Percentiles rank a stretch among this genome's conserved stretches.
phyloP scores from a whole-genome alignment of 495 filamentous ascomycete genomes.

The Bacidia rubella region DNA sequence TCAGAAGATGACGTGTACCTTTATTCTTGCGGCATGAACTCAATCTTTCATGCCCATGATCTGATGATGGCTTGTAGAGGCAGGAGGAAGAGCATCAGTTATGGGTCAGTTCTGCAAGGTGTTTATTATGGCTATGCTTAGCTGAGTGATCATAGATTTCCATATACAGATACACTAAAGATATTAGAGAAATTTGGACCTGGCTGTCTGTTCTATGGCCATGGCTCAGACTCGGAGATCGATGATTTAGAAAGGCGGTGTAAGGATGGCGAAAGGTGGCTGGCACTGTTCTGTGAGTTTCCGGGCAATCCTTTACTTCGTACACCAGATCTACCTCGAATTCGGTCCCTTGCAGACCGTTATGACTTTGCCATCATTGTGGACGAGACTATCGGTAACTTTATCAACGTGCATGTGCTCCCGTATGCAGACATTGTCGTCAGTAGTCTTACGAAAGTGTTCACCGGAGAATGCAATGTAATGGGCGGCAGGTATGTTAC shows the following conservation, averaged over 20 bases:
- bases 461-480: conserved; percentile 93
- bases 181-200: conserved; percentile 90
- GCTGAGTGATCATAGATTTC: too few relatives aligned
- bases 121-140: not conserved
- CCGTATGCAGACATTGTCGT: conserved; percentile 82
- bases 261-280: conserved; percentile 57
- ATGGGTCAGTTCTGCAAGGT: conserved; percentile 44
- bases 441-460: conserved; percentile 90
- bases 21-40: conserved; percentile 82
- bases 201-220: conserved; percentile 80
- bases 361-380: conserved; percentile 77
- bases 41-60: conserved; percentile 81
- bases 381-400: conserved; percentile 89
- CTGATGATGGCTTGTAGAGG: conserved; percentile 48
- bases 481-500: conserved; percentile 65
- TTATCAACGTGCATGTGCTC: conserved; percentile 87
- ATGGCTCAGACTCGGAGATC: conserved; percentile 66
- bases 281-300: conserved; percentile 87
- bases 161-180: conserved; percentile 93
- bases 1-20: conserved; percentile 82
- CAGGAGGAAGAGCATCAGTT: conserved; percentile 53
- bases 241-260: conserved; percentile 72
- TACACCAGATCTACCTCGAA: conserved; percentile 69
- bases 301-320: conserved; percentile 83
- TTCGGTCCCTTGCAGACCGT: conserved; percentile 62